Evolutionary conservation across 2,329 filamentous ascomycete genomes (phyloP), one percentile per base, ranked within the genome.

Genomic region (Emydomyces testavorans): DNA sequence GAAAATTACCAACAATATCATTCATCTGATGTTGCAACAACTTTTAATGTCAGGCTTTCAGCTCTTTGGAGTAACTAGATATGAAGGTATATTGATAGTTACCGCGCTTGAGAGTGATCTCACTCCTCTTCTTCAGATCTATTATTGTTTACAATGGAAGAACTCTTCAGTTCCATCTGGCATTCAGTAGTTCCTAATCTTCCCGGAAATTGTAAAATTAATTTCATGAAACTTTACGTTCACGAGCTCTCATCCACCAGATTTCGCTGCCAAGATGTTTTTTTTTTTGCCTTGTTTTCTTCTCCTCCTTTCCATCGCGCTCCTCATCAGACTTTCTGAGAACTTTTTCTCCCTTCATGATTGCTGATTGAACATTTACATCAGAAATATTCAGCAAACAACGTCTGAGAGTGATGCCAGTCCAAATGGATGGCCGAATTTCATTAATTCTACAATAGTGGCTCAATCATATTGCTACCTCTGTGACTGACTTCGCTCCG

Each of bases 211-310:
- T 6, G 40, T 36, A 45, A 45, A 45, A n/a, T 36, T 45, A 29
- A 26, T 36, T 13, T 21, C 42, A 24, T 2, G 18, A 24, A 31
- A 32, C 10, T 35, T 35, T 20, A 11, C 4, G 6, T 20, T 34
- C 38, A 18, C 13, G 15, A 15, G n/a, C 18, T 46, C 24, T 38
- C 11, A 21, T 15, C 15, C n/a, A 8, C 34, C 29, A 37, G 16
- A 46, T 6, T 35, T 48, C n/a, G 28, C 28, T 28, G 39, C 47
- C 39, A 49, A 49, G 39, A 28, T 2, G 1, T 3, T 7, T 29
- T 48, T 36, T 43, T 49, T 45, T n/a, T n/a, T n/a, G n/a, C 40
- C 40, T 39, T 44, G 32, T 45, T 49, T 41, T 18, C 44, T 26
- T 20, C 18, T 36, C 20, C 23, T 20, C 13, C 21, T 5, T 35